Evolutionary conservation across 192 early-diverging fungal species (phyloP).

Genomic region (Gigaspora rosea): DNA sequence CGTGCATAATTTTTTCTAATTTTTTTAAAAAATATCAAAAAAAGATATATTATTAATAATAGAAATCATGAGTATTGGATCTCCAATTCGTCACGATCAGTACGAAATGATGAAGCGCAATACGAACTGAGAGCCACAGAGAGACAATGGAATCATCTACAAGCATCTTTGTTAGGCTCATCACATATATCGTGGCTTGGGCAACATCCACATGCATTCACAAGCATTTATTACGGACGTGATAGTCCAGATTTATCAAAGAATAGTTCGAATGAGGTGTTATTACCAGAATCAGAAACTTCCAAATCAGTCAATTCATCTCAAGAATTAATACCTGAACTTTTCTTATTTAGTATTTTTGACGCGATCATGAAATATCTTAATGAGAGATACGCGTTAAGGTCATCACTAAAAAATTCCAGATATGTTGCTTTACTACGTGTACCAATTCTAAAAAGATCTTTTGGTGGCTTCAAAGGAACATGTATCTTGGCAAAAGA

Average conservation of each 20-base stretch:
- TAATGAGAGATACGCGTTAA: background rate
- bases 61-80: too few relatives aligned
- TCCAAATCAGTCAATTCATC: background rate
- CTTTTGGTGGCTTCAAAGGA: slow-evolving; percentile 9
- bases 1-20: too few relatives aligned
- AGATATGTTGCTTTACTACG: slow-evolving; percentile 11
- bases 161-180: too few relatives aligned
- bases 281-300: background rate
- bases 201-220: too few relatives aligned
- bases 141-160: too few relatives aligned
- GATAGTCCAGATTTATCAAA: background rate
- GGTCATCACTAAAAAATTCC: background rate
- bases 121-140: too few relatives aligned
- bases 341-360: background rate
- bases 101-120: too few relatives aligned
- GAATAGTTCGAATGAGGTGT: background rate
- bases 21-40: too few relatives aligned
- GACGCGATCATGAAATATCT: background rate
- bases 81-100: too few relatives aligned
- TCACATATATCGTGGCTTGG: too few relatives aligned
- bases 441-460: slow-evolving; percentile 17
- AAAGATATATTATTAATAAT: too few relatives aligned
- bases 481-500: background rate
- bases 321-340: background rate
- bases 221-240: too few relatives aligned